Conservation (phyloP, 2,329 filamentous ascomycete genomes). For the Penicillium sp. region DNA sequence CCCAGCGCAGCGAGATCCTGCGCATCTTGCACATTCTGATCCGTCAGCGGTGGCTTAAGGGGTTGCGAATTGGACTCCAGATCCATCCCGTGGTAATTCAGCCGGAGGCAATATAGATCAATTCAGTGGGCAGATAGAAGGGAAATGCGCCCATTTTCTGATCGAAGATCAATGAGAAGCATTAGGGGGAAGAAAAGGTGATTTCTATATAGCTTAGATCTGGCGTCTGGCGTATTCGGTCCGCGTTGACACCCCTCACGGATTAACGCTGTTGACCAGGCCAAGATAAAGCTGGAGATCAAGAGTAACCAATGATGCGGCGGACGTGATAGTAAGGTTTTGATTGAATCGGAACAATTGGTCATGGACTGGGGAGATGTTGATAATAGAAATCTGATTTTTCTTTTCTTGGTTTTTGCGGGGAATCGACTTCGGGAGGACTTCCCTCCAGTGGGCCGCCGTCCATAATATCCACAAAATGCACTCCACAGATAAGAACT, state of each 20-base stretch:
- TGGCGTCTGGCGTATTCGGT: not conserved
- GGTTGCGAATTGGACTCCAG: slow-evolving; percentile 21
- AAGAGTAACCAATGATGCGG: slow-evolving; percentile 12
- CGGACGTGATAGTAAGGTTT: not conserved
- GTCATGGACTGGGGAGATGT: slow-evolving; percentile 12
- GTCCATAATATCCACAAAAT: not conserved
- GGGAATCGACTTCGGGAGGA: slow-evolving; percentile 23
- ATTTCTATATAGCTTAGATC: slow-evolving; percentile 14
- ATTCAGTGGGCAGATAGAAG: slow-evolving; percentile 14
- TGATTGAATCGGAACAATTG: slow-evolving; percentile 12
- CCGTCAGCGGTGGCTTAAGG: slow-evolving; percentile 22
- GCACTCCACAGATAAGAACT: slow-evolving; percentile 6
- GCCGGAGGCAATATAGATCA: slow-evolving; percentile 18
- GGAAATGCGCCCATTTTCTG: slow-evolving; percentile 23
- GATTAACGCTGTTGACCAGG: not conserved
- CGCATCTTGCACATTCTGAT: slow-evolving; percentile 26
- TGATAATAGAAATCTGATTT: slow-evolving; percentile 17
- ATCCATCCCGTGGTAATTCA: slow-evolving; percentile 24
- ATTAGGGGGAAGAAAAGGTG: not conserved
- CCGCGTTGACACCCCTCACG: slow-evolving; percentile 8
- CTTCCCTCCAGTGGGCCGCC: slow-evolving; percentile 22
- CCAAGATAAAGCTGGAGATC: slow-evolving; percentile 18
- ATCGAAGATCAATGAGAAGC: not conserved
- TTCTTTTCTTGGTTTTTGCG: slow-evolving; percentile 13
- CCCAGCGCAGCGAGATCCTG: slow-evolving; percentile 38